phyloP scores from a whole-genome alignment of 768 basidiomycete species.

The Clitopilus passeckerianus region DNA sequence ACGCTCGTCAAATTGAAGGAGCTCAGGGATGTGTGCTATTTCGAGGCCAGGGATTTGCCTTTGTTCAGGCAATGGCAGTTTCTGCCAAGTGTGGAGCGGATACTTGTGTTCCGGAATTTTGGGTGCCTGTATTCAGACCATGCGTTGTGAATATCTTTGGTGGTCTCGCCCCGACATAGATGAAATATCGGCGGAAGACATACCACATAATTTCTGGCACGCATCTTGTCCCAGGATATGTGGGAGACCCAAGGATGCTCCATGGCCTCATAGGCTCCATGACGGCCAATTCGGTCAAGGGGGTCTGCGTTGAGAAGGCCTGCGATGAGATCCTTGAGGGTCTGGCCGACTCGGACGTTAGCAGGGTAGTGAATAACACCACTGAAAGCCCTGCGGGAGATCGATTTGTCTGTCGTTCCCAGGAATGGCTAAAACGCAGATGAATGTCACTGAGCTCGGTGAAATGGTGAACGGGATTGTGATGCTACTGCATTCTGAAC shows the following conservation, averaged over 20 bases:
- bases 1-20: slow-evolving; percentile 32
- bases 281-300: slow-evolving; percentile 32
- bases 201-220: slow-evolving; percentile 38
- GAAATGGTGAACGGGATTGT: neutral
- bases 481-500: slow-evolving; percentile 3
- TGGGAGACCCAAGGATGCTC: slow-evolving; percentile 39
- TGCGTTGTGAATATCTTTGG: neutral
- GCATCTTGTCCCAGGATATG: slow-evolving; percentile 45
- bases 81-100: slow-evolving; percentile 29
- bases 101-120: slow-evolving; percentile 23
- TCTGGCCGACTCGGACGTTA: slow-evolving; percentile 26
- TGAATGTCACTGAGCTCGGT: neutral
- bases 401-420: slow-evolving; percentile 14
- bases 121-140: slow-evolving; percentile 31
- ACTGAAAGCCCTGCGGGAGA: slow-evolving; percentile 19
- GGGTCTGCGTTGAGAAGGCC: slow-evolving; percentile 33
- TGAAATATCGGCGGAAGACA: slow-evolving; percentile 10
- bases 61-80: slow-evolving; percentile 28
- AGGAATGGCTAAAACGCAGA: slow-evolving; percentile 11
- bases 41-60: slow-evolving; percentile 33
- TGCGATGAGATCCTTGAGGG: slow-evolving; percentile 36
- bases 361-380: slow-evolving; percentile 34
- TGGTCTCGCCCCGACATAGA: too few species aligned
- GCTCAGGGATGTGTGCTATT: slow-evolving; percentile 24
- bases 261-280: slow-evolving; percentile 26